phyloP scores from a whole-genome alignment of 2,329 filamentous ascomycete genomes.

The Aureobasidium zeae region DNA sequence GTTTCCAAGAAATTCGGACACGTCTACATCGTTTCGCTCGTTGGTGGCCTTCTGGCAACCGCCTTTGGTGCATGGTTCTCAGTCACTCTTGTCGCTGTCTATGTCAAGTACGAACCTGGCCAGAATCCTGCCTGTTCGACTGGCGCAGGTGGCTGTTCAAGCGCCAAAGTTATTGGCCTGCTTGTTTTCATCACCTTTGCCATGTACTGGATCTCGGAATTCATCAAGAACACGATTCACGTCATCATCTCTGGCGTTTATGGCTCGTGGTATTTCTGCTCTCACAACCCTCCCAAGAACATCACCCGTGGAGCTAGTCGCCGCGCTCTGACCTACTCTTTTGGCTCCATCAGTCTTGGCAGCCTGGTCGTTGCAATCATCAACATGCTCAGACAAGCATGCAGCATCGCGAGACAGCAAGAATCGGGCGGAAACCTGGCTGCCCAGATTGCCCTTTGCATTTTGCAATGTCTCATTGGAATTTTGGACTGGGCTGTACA shows the following conservation, averaged over 20 bases:
- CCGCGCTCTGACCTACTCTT: slow-evolving; percentile 79
- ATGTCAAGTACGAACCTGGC: slow-evolving; percentile 69
- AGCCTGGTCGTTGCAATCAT: slow-evolving; percentile 80
- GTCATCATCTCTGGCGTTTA: slow-evolving; percentile 81
- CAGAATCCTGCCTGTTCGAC: slow-evolving; percentile 47
- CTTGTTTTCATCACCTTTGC: slow-evolving; percentile 83
- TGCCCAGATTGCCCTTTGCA: slow-evolving; percentile 58
- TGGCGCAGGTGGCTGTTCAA: slow-evolving; percentile 55
- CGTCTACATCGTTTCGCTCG: slow-evolving; percentile 73
- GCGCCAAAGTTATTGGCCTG: slow-evolving; percentile 70
- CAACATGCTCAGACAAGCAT: slow-evolving; percentile 72
- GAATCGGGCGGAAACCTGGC: slow-evolving; percentile 61
- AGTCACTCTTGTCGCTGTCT: slow-evolving; percentile 76
- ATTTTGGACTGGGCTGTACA: slow-evolving; percentile 77
- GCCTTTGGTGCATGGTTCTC: slow-evolving; percentile 79
- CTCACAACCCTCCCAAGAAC: slow-evolving; percentile 58
- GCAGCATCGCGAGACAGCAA: slow-evolving; percentile 64
- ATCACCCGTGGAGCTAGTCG: slow-evolving; percentile 76
- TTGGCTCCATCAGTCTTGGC: slow-evolving; percentile 81
- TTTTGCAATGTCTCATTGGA: slow-evolving; percentile 66
- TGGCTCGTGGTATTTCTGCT: slow-evolving; percentile 84
- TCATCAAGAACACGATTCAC: slow-evolving; percentile 88
- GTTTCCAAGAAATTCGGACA: slow-evolving; percentile 77
- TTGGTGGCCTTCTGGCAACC: slow-evolving; percentile 68
- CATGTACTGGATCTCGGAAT: slow-evolving; percentile 89